phyloP scores from a whole-genome alignment of 176 grass and related monocot genomes.

The Oryza meridionalis region DNA sequence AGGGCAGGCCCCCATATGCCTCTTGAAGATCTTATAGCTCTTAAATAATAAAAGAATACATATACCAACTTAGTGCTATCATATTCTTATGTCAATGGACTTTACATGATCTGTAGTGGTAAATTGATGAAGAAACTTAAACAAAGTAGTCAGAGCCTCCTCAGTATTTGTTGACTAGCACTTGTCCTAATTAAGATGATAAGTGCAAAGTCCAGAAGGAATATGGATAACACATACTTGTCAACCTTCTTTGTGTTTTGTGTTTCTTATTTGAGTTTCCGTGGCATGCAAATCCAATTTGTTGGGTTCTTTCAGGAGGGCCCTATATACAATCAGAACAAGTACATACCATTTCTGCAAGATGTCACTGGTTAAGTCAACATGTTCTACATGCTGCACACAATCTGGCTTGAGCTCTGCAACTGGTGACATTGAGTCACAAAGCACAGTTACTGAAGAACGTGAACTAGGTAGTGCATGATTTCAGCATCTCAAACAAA shows the following conservation, averaged over 20 bases:
- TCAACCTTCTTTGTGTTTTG: slow-evolving; percentile 8
- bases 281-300: slow-evolving; percentile 8
- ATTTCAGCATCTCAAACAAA: slow-evolving; percentile 2
- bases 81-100: neutral
- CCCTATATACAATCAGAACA: slow-evolving; percentile 71
- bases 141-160: neutral
- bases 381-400: slow-evolving; percentile 15
- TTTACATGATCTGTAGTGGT: neutral
- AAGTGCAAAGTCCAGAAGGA: neutral
- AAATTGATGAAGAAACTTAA: slow-evolving; percentile 14
- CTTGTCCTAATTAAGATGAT: neutral
- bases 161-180: neutral
- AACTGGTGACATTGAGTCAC: slow-evolving; percentile 30
- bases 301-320: slow-evolving; percentile 56
- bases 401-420: slow-evolving; percentile 31
- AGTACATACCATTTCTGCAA: slow-evolving; percentile 94
- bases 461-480: slow-evolving; percentile 37
- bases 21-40: slow-evolving; percentile 2
- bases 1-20: neutral
- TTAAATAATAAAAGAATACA: neutral
- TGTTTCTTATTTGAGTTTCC: slow-evolving; percentile 20
- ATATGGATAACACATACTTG: neutral
- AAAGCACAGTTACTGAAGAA: slow-evolving; percentile 23
- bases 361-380: slow-evolving; percentile 77
- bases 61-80: neutral